Conservation (phyloP, 73 alveolate species). For the Blepharisma stoltei region DNA sequence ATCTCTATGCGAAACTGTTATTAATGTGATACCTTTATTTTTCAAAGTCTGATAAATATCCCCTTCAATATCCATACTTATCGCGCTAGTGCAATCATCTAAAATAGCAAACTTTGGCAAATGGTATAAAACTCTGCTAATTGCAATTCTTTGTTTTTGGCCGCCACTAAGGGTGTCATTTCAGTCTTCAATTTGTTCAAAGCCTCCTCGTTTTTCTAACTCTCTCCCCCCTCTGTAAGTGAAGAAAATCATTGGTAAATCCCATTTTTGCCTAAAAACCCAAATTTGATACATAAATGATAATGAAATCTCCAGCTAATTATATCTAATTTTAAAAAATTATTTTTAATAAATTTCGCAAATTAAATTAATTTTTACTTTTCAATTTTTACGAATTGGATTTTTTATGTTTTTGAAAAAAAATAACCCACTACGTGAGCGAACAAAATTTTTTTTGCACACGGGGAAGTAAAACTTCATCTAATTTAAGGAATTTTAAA, state of each 20-base stretch:
- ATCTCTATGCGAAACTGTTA: conserved; percentile 84
- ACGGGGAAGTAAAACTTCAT: not conserved
- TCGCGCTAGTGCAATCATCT: conserved; percentile 91
- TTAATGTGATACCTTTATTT: conserved; percentile 69
- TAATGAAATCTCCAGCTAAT: too few species aligned
- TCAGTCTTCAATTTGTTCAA: conserved; percentile 69
- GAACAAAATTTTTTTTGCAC: too few species aligned
- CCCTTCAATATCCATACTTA: conserved; percentile 82
- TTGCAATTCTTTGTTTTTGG: conserved; percentile 86
- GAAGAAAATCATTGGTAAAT: too few species aligned
- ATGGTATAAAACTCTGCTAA: conserved; percentile 88
- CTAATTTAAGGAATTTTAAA: conserved; percentile 55
- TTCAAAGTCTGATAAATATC: conserved; percentile 44
- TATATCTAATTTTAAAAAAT: too few species aligned
- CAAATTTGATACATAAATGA: too few species aligned
- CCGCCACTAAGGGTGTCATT: conserved; percentile 87
- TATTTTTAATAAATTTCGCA: too few species aligned
- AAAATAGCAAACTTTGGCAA: conserved; percentile 76
- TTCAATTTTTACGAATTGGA: too few species aligned
- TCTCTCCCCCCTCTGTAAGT: too few species aligned
- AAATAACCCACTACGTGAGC: too few species aligned
- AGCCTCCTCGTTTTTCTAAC: conserved; percentile 65
- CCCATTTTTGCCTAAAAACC: too few species aligned
- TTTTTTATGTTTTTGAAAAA: too few species aligned
- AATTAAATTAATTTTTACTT: too few species aligned